Base-by-base conservation (phyloP, 495 filamentous ascomycete genomes). In the Chaetomium cochliodes region DNA sequence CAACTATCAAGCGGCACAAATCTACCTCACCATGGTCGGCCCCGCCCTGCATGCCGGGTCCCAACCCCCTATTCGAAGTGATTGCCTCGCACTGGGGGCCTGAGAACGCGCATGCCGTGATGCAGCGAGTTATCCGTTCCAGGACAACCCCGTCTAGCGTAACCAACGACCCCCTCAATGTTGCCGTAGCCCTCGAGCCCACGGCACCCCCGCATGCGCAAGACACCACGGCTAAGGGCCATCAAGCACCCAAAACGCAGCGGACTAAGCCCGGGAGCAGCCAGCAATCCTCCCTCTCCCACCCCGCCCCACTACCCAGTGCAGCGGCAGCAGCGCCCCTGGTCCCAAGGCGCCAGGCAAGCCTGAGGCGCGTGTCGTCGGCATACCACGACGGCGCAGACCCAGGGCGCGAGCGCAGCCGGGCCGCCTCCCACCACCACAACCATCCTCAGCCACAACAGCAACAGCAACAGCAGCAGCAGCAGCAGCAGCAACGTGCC, bases 1-100 rank as follows among this genome's bases (percentile, higher is more conserved):
- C 79, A 0, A 67, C 70, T 18, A 80, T 84, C 52, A 74, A 74
- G 13, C 70, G 78, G 44, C 74, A 80, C 47, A 74, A 80, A 37
- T 60, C 73, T 9, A 62, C 70, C 1, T 76, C 74, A 0, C 55
- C 70, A n/a, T 80, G 77, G 72, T 80, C 80, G 5, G 78, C 77
- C 0, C 71, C 65, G 25, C 67, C 62, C 5, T n/a, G n/a, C 1
- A 42, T 60, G 8, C 70, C 72, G 12, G 60, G 57, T 5, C 53
- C 68, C 8, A 79, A 75, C 58, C 79, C 78, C 8, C 49, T 85
- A 2, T 76, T 79, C 47, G 65, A 73, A 3, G 71, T 83, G 25
- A 75, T 83, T 12, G 75, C 77, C 16, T 75, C 71, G 2, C 78
- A 83, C 60, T 81, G 78, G 76, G 76, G 80, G 0, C 30, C 69